These are phyloP conservation scores for Annona cherimola DNA, from an alignment of 164 flowering plant species.

Conservation along the genomic window DNA sequence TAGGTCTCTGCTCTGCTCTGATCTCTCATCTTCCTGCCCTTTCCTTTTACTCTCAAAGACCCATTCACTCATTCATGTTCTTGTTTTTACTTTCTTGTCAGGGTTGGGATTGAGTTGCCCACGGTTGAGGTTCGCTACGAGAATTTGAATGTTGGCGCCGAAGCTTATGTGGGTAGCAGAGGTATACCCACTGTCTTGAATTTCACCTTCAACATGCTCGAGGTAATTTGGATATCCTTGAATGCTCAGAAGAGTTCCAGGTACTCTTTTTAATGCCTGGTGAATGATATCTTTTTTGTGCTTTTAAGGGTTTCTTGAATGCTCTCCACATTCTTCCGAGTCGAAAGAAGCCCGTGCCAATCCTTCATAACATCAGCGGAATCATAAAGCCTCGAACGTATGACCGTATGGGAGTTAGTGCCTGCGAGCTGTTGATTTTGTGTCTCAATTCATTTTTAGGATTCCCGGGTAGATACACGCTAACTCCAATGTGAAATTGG, in stretches of 20 bases:
- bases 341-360: constrained; percentile 37
- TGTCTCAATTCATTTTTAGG: not conserved
- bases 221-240: constrained; percentile 23
- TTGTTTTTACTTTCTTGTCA: constrained; percentile 2
- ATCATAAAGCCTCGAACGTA: constrained; percentile 56
- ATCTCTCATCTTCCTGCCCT: not conserved
- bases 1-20: constrained; percentile 25
- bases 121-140: constrained; percentile 38
- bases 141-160: constrained; percentile 39
- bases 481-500: not conserved
- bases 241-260: too few species aligned
- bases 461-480: not conserved
- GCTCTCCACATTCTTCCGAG: constrained; percentile 48
- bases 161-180: constrained; percentile 48
- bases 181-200: constrained; percentile 53
- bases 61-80: not conserved
- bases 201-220: constrained; percentile 28
- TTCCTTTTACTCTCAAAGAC: not conserved
- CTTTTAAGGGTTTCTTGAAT: constrained; percentile 39
- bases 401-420: not conserved
- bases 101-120: constrained; percentile 41
- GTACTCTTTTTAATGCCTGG: not conserved
- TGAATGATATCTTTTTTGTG: not conserved
- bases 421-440: not conserved
- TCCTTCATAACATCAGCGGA: constrained; percentile 61